Base-by-base conservation (phyloP, 495 filamentous ascomycete genomes). In the Hypoxylon lienhwacheense region DNA sequence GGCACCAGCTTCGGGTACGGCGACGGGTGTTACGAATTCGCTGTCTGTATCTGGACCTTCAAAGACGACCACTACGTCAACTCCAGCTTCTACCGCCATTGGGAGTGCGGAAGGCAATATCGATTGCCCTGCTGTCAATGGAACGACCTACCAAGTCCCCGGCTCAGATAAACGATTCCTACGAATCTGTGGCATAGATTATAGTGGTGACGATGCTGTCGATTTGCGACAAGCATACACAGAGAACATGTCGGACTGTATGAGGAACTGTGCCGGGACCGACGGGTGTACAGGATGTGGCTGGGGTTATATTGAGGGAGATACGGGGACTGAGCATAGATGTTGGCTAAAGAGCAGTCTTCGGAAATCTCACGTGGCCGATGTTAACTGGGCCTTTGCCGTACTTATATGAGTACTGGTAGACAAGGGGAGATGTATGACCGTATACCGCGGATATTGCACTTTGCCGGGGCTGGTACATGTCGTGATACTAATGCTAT, bases 331-430 rank as follows among this genome's bases (percentile, higher is more conserved):
- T 2, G 55, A 62, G 15, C 69, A 73, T 26, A 68, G 67, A 2
- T 78, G 75, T 47, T 78, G 66, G 61, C 56, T 78, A 45, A 78
- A 78, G 63, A 68, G 48, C 10, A 47, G 61, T 17, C 53, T 78
- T 45, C 62, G 61, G 53, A 54, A 50, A 20, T n/a, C 65, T 4
- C 71, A 74, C 51, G 46, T 41, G 14, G 62, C 68, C 1, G 59
- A 62, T 11, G 28, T 34, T 12, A 71, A 74, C 21, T 78, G 71
- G 71, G 64, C 67, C 31, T 77, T 77, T 66, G 73, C 74, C 3
- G 55, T 73, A 7, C 57, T 77, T 33, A 8, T 52, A 55, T 61
- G 42, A 61, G 28, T 4, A 47, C 15, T 8, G 26, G 17, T 22
- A 17, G 21, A 44, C 15, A 7, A 1, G 21, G n/a, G 12, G 22